Evolutionary conservation across 257 asterid genomes (phyloP), one percentile per base, ranked within the genome.

Genomic region (Schizonepeta tenuifolia): DNA sequence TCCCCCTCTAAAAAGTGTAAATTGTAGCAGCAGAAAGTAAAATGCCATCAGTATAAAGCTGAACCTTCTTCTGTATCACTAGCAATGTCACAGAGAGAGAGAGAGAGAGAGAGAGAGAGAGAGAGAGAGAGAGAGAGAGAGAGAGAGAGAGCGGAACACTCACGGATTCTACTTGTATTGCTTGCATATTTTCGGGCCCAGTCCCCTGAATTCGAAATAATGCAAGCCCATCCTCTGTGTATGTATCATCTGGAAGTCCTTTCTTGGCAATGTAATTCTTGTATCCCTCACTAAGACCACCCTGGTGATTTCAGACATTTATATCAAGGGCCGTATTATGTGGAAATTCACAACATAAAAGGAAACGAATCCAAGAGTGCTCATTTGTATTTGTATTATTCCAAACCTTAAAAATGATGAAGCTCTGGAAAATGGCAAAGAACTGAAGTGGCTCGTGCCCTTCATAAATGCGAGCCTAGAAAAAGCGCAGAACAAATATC

Each of bases 111-210:
- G 20, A 60, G 28, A 18, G 50, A 18, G 20, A 20, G 74, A 38
- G 47, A 56, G 60, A 36, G 57, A 72, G 50, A 24, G 40, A n/a
- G n/a, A 28, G 20, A 60, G 28, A 18, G 50, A 18, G 20, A 20
- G 74, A 38, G 47, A 56, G 60, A 36, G 57, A 72, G 50, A 24
- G 40, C 38, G 10, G 20, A 61, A 35, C 65, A 68, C 90, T 74
- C 75, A 92, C 98, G 43, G 87, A 92, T 55, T 90, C 96, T 78
- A 89, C 94, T 92, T 92, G 98, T 78, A 92, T 83, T 73, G 96
- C 92, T 80, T 90, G 96, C 93, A 88, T 92, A 81, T 88, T 86
- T 51, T 75, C 80, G 10, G 90, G 79, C 38, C 96, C 90, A 60
- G 86, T 84, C 77, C 98, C 96, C 76, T 92, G 96, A 79, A 89